phyloP scores from a whole-genome alignment of 1,284 basidiomycete genomes.

The Ustilago hordei region DNA sequence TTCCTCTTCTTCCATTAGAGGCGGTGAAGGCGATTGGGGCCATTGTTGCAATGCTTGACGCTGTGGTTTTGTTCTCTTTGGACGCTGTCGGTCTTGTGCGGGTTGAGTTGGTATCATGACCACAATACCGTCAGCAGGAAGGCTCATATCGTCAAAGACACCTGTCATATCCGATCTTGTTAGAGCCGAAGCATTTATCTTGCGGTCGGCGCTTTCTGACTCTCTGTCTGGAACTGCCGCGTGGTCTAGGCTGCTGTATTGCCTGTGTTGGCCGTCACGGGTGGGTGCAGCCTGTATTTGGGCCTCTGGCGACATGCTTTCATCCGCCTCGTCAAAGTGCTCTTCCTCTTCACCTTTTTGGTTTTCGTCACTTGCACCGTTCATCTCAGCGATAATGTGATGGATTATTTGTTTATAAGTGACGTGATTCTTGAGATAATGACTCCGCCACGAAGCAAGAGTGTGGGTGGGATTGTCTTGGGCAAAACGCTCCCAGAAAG shows the following conservation, averaged over 20 bases:
- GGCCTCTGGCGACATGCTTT: not conserved
- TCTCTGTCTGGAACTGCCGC: not conserved
- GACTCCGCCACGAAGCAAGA: slow-evolving; percentile 34
- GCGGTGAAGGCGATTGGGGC: slow-evolving; percentile 22
- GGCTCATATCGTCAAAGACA: not conserved
- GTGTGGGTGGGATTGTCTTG: slow-evolving; percentile 20
- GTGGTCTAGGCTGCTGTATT: not conserved
- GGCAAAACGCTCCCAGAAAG: slow-evolving; percentile 34
- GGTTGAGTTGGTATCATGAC: slow-evolving; percentile 16
- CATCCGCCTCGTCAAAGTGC: not conserved
- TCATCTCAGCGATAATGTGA: slow-evolving; percentile 5
- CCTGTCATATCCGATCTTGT: not conserved
- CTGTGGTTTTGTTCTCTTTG: not conserved
- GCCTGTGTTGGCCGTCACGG: not conserved
- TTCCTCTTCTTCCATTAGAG: slow-evolving; percentile 34
- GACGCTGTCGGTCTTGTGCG: not conserved
- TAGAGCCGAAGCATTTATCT: not conserved
- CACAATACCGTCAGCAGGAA: slow-evolving; percentile 28
- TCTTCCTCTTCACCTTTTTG: slow-evolving; percentile 3
- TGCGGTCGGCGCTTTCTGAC: not conserved
- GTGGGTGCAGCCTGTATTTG: not conserved
- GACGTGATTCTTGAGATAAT: slow-evolving; percentile 37
- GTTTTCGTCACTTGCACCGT: slow-evolving; percentile 8
- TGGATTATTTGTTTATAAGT: slow-evolving; percentile 29
- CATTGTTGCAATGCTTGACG: slow-evolving; percentile 8